phyloP scores from a whole-genome alignment of 2,329 filamentous ascomycete genomes.

The Penicillium rolfsii region DNA sequence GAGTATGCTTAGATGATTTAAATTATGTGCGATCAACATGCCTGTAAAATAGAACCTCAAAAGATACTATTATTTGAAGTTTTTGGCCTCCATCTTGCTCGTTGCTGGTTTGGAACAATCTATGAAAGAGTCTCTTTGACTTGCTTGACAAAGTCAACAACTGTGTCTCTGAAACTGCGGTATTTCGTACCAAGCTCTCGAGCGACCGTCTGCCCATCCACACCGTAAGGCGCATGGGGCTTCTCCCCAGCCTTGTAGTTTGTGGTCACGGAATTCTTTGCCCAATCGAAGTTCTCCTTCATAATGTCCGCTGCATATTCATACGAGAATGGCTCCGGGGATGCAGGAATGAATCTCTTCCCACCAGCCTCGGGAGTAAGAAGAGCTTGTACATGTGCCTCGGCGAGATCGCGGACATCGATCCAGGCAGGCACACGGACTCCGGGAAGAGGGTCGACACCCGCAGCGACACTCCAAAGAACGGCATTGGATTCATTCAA shows the following conservation, averaged over 20 bases:
- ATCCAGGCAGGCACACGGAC: slow-evolving; percentile 43
- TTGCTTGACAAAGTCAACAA: slow-evolving; percentile 22
- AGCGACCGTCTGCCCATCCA: slow-evolving; percentile 50
- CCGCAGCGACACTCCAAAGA: slow-evolving; percentile 48
- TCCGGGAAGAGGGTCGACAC: slow-evolving; percentile 43
- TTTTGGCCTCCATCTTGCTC: too few relatives aligned
- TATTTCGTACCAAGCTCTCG: slow-evolving; percentile 48
- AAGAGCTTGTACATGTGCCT: slow-evolving; percentile 51
- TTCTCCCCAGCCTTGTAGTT: slow-evolving; percentile 44
- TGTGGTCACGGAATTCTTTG: slow-evolving; percentile 35
- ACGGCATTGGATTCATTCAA: slow-evolving; percentile 51
- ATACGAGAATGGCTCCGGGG: slow-evolving; percentile 53
- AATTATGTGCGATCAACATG: not conserved
- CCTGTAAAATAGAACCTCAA: not conserved
- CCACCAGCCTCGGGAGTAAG: slow-evolving; percentile 38
- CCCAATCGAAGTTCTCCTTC: slow-evolving; percentile 45
- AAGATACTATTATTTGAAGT: too few relatives aligned
- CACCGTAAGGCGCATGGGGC: slow-evolving; percentile 37
- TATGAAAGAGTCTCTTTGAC: slow-evolving; percentile 12
- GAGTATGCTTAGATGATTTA: not conserved
- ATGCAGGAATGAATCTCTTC: slow-evolving; percentile 46
- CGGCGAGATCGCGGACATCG: slow-evolving; percentile 53
- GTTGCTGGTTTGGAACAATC: not conserved
- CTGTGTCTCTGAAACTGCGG: slow-evolving; percentile 24
- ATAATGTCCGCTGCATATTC: slow-evolving; percentile 51